A percentile compares a stretch with the other conserved stretches of the same genome.
Conservation (phyloP, 2,329 filamentous ascomycete species). For the Colletotrichum eremochloae region DNA sequence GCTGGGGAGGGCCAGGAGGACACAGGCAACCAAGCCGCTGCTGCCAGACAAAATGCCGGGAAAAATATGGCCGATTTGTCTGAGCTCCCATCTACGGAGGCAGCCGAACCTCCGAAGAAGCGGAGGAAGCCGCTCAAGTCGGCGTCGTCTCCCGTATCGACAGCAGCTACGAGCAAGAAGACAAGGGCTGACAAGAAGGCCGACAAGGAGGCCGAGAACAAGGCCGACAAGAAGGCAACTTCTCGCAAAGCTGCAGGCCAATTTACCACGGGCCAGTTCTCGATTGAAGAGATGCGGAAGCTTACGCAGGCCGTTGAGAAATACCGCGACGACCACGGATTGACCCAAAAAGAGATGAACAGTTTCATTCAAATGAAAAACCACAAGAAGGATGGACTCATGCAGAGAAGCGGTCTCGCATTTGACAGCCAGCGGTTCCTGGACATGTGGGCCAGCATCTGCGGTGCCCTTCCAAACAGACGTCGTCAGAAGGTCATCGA, state of each 20-base stretch:
- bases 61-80: conserved; percentile 20
- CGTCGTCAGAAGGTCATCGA: conserved; percentile 67
- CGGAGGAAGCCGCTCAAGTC: background rate
- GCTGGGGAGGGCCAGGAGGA: conserved; percentile 38
- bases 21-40: conserved; percentile 34
- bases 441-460: conserved; percentile 65
- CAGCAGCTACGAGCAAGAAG: background rate
- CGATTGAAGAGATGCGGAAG: conserved; percentile 55
- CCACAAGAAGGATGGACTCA: conserved; percentile 43
- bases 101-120: conserved; percentile 6
- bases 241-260: background rate
- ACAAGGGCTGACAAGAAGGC: conserved; percentile 1
- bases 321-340: conserved; percentile 58
- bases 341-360: conserved; percentile 63
- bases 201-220: no score
- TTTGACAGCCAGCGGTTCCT: conserved; percentile 52
- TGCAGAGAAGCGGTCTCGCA: conserved; percentile 49
- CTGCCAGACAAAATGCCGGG: conserved; percentile 28
- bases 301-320: conserved; percentile 58
- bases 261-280: background rate
- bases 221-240: background rate
- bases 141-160: background rate
- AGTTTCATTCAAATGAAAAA: conserved; percentile 53
- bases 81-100: conserved; percentile 1
- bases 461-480: conserved; percentile 62